Evolutionary conservation across 2,329 filamentous ascomycete species (phyloP).

Genomic region (Diplodia mutila): DNA sequence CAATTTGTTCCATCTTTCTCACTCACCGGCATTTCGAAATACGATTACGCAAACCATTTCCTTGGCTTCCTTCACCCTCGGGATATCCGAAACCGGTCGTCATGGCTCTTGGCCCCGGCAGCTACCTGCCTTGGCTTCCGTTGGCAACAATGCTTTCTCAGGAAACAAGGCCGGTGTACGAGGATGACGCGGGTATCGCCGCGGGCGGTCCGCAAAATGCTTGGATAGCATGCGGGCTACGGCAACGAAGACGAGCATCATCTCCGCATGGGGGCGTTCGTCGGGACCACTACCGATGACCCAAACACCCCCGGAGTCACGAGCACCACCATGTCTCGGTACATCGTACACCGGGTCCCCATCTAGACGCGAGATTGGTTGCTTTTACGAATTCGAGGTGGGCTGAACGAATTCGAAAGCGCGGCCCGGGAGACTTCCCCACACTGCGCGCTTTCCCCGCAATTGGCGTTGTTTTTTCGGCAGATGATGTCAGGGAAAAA

Average conservation of each 20-base stretch:
- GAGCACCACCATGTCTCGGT: background rate
- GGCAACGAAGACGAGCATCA: too few relatives aligned
- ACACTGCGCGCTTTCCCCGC: slow-evolving; percentile 4
- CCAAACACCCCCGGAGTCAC: background rate
- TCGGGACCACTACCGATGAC: slow-evolving; percentile 6
- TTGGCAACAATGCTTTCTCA: background rate
- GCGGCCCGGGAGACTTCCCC: background rate
- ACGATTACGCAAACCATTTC: background rate
- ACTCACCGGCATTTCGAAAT: background rate
- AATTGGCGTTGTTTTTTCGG: background rate
- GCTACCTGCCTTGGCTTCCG: background rate
- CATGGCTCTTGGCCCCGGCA: background rate
- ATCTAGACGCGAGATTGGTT: background rate
- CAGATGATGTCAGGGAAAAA: background rate
- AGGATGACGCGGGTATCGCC: too few relatives aligned
- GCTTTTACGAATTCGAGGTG: background rate
- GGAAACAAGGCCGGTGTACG: too few relatives aligned
- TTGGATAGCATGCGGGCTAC: too few relatives aligned
- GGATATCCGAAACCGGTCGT: background rate
- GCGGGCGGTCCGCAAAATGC: too few relatives aligned
- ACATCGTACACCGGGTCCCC: background rate
- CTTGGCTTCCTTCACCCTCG: background rate
- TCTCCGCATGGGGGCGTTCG: too few relatives aligned
- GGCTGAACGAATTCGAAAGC: background rate
- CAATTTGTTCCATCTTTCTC: background rate